Evolutionary conservation across 1,139 yeast genomes (phyloP), one percentile per base, ranked within the genome.

Genomic region (Sporopachydermia cereana): DNA sequence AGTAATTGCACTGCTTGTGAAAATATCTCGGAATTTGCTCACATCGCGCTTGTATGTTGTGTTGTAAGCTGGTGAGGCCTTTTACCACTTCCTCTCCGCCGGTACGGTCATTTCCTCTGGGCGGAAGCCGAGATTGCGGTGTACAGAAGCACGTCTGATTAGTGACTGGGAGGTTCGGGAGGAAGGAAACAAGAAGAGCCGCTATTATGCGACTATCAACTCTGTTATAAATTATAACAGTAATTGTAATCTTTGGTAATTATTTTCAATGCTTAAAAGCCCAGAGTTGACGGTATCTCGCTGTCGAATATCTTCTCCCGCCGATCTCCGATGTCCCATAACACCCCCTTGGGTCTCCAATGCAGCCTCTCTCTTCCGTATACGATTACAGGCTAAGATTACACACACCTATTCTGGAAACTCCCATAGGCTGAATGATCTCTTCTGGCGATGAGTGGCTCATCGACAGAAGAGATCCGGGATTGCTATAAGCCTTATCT

Each of bases 381-480:
- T n/a, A 7, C 5, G 18, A 20, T 34, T 34, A 34, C 39, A n/a
- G 12, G n/a, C 30, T 12, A 27, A 27, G 30, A 27, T 27, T 27
- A 27, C 30, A 27, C 39, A 34, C 39, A 34, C 18, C 22, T 34
- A 34, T 34, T 34, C 18, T 34, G 22, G 22, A 7, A 16, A 16
- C 39, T 34, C 39, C 17, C 39, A 34, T 34, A 34, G 39, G 39
- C 39, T 34, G 39, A 34, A n/a, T 12, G 12, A 9, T 5, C 39
- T 9, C 5, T n/a, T 7, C 39, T 34, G 39, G 17, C 17, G 22
- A 34, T 21, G 20, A 16, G 18, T 12, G n/a, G n/a, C n/a, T 27
- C 22, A 34, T 7, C 39, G 22, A 34, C 22, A 16, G 9, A 21
- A 21, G 9, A 20, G 17, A 12, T 34, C 17, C 12, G 17, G 9